Percentiles rank a stretch among this genome's conserved stretches.
Evolutionary conservation across 495 filamentous ascomycete genomes (phyloP).

Genomic region (Penicillium turbatum): DNA sequence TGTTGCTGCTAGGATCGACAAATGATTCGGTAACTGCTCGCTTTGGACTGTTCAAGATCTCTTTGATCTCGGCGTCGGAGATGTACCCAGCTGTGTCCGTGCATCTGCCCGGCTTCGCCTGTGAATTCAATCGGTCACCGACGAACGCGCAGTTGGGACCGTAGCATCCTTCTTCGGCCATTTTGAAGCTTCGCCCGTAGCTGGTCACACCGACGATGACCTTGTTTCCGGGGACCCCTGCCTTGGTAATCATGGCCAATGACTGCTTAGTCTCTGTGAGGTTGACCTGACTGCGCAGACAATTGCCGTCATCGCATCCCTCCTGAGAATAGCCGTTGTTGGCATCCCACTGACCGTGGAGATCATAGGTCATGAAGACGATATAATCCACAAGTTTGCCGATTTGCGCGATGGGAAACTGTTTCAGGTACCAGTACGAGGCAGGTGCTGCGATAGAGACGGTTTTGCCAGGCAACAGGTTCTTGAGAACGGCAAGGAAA

Average conservation of each 20-base stretch:
- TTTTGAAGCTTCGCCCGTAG: constrained; percentile 41
- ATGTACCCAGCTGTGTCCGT: constrained; percentile 28
- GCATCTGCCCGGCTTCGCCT: constrained; percentile 10
- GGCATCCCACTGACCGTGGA: constrained; percentile 24
- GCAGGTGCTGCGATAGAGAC: constrained; percentile 16
- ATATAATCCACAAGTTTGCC: constrained; percentile 25
- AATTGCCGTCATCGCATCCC: constrained; percentile 12
- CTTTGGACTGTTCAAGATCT: constrained; percentile 1
- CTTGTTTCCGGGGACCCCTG: constrained; percentile 31
- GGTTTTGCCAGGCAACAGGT: constrained; percentile 2
- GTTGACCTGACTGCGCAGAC: constrained; percentile 39
- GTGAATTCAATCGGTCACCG: not conserved
- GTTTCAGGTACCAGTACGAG: constrained; percentile 27
- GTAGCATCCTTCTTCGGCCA: constrained; percentile 19
- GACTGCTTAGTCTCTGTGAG: constrained; percentile 34
- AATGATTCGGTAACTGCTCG: not conserved
- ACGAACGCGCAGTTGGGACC: constrained; percentile 3
- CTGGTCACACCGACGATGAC: constrained; percentile 34
- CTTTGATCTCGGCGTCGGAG: constrained; percentile 15
- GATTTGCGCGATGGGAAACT: constrained; percentile 25
- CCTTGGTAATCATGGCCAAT: constrained; percentile 43
- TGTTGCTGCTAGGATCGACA: constrained; percentile 16
- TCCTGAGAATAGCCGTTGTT: not conserved
- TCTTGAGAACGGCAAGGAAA: constrained; percentile 12
- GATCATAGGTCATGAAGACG: constrained; percentile 37